phyloP scores from a whole-genome alignment of 2,329 filamentous ascomycete genomes.

The Daldinia sp. region DNA sequence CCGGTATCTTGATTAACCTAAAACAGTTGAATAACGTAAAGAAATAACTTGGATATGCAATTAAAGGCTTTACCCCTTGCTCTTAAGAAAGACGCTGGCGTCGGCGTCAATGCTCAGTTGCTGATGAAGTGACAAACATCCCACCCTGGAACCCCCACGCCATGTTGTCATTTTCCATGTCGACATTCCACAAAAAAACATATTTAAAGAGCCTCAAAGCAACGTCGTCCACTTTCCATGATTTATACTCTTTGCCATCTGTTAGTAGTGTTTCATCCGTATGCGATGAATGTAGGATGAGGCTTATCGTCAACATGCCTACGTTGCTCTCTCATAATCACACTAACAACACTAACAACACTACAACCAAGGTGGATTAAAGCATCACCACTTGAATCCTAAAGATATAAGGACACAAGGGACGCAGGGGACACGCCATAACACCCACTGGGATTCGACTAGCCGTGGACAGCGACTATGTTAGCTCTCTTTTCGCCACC shows the following conservation, averaged over 20 bases:
- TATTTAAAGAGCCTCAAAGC: conserved; percentile 46
- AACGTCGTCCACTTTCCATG: conserved; percentile 43
- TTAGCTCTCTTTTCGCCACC: conserved; percentile 15
- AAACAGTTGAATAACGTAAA: neutral
- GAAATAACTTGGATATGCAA: neutral
- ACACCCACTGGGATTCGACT: neutral
- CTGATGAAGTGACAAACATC: conserved; percentile 36
- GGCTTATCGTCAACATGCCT: neutral
- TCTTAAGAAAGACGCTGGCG: conserved; percentile 10
- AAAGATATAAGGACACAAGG: neutral
- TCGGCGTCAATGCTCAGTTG: conserved; percentile 21
- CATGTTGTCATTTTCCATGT: conserved; percentile 47
- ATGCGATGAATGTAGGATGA: neutral
- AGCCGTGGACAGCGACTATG: neutral
- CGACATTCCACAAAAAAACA: conserved; percentile 45
- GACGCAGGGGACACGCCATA: no score
- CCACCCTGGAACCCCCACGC: conserved; percentile 46
- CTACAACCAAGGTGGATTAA: conserved; percentile 19
- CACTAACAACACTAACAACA: neutral
- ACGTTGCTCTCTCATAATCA: no score
- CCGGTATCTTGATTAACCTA: neutral
- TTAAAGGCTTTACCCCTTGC: conserved; percentile 1
- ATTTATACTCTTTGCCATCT: conserved; percentile 33
- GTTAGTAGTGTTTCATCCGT: neutral
- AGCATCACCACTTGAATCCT: conserved; percentile 11